Evolutionary conservation across 1,139 yeast genomes (phyloP), one percentile per base, ranked within the genome.

Genomic region (Saccharomyces hybrid): DNA sequence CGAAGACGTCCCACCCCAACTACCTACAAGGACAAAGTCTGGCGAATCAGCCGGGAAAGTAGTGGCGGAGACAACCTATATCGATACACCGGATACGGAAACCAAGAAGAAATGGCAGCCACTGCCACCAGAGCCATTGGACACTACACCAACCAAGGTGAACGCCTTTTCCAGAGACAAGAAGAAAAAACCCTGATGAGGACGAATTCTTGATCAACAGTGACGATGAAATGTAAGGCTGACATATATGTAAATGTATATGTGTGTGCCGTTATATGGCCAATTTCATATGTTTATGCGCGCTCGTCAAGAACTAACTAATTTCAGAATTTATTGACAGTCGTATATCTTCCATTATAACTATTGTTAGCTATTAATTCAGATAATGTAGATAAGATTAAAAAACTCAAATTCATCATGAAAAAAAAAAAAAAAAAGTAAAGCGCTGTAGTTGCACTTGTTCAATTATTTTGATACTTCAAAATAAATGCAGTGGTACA

Each of bases 1-100:
- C 51, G 68, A 60, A 48, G 72, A 70, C 31, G 71, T 74, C n/a
- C 81, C 81, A 42, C 75, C 76, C 24, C 78, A 78, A 55, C 61
- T 69, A 51, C 74, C 76, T 44, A 61, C 64, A 1, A 66, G 73
- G 56, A 66, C 78, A 74, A 58, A 66, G 50, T 55, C 71, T 8
- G 47, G 24, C 1, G 47, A 47, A 16, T 54, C 59, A 38, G 58
- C 56, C 47, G 58, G 55, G 6, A 58, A 59, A 38, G 61, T 66
- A 5, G 61, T 65, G 7, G 66, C 71, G 11, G 63, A 65, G 53
- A 64, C 70, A 0, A 59, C 70, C 9, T 64, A 60, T 50, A 66
- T 67, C 49, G 70, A 67, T 50, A 67, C 71, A 5, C 71, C 71
- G 16, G 69, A 65, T n/a, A 55, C 52, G 29, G 55, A 56, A 14